Conservation (phyloP, 768 basidiomycete genomes). For the Stropharia rugosoannulata region DNA sequence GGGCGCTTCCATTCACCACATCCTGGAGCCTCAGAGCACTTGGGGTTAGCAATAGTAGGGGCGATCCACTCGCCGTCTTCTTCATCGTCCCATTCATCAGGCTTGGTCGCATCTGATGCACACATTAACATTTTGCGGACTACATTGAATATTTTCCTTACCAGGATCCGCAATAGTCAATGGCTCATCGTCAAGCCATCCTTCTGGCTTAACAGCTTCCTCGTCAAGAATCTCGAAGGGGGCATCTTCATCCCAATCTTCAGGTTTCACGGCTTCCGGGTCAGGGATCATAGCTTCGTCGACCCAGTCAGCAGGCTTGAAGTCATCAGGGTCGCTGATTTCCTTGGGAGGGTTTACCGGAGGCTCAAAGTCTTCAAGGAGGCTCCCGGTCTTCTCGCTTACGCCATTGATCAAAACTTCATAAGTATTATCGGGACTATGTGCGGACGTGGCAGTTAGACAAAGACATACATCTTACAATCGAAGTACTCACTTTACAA, state of each 20-base stretch:
- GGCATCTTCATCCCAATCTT: conserved; percentile 97
- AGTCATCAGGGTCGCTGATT: conserved; percentile 91
- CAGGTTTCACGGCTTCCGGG: conserved; percentile 86
- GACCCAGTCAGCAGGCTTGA: conserved; percentile 93
- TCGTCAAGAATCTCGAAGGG: conserved; percentile 90
- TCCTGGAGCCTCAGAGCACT: conserved; percentile 85
- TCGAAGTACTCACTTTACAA: conserved; percentile 69
- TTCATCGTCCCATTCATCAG: conserved; percentile 99
- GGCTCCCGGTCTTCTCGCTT: conserved; percentile 71
- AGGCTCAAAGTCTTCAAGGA: conserved; percentile 93
- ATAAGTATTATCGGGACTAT: conserved; percentile 91
- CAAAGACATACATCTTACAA: conserved; percentile 1
- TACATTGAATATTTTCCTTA: conserved; percentile 26
- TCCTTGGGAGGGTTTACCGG: conserved; percentile 90
- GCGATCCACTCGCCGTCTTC: conserved; percentile 99
- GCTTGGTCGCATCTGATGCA: conserved; percentile 76
- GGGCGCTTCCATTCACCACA: conserved; percentile 95
- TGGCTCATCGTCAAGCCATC: conserved; percentile 93
- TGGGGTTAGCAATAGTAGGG: conserved; percentile 86
- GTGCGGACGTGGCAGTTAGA: conserved; percentile 1
- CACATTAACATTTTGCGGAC: neutral
- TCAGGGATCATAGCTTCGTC: conserved; percentile 86
- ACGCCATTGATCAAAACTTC: conserved; percentile 90
- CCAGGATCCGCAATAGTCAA: conserved; percentile 83
- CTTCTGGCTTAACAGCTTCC: conserved; percentile 87